Evolutionary conservation across 768 basidiomycete species (phyloP).

Genomic region (Suillus tomentosus): DNA sequence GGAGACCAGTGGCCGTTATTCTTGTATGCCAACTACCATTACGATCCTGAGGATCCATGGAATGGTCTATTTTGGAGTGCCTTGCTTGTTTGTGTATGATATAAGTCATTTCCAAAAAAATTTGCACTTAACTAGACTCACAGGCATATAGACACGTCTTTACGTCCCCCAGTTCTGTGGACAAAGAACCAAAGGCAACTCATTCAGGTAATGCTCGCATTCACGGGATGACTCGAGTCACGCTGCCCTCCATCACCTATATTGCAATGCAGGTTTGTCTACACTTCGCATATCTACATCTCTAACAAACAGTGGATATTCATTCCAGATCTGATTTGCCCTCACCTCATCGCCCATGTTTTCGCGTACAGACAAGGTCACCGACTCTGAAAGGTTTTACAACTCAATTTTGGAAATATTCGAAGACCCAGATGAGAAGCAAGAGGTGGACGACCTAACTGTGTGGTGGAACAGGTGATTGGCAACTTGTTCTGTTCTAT

Average conservation of each 20-base stretch:
- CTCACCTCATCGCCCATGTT: slow-evolving; percentile 20
- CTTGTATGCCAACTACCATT: slow-evolving; percentile 22
- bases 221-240: slow-evolving; percentile 21
- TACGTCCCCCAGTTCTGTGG: slow-evolving; percentile 33
- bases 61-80: slow-evolving; percentile 26
- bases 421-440: slow-evolving; percentile 23
- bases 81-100: slow-evolving; percentile 24
- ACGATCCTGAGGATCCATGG: slow-evolving; percentile 30
- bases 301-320: neutral
- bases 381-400: slow-evolving; percentile 29
- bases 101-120: neutral
- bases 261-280: slow-evolving; percentile 21
- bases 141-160: slow-evolving; percentile 33
- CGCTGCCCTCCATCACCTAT: slow-evolving; percentile 22
- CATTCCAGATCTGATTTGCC: slow-evolving; percentile 21
- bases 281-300: neutral
- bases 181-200: slow-evolving; percentile 29
- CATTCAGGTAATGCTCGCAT: slow-evolving; percentile 24
- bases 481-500: neutral
- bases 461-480: slow-evolving; percentile 24
- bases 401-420: slow-evolving; percentile 21
- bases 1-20: slow-evolving; percentile 31
- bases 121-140: too few relatives aligned
- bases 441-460: slow-evolving; percentile 21
- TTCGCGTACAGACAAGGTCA: slow-evolving; percentile 21